Percentiles rank a stretch among this genome's conserved stretches.
Evolutionary conservation across 768 basidiomycete species (phyloP).

Genomic region (Serendipita sp.): DNA sequence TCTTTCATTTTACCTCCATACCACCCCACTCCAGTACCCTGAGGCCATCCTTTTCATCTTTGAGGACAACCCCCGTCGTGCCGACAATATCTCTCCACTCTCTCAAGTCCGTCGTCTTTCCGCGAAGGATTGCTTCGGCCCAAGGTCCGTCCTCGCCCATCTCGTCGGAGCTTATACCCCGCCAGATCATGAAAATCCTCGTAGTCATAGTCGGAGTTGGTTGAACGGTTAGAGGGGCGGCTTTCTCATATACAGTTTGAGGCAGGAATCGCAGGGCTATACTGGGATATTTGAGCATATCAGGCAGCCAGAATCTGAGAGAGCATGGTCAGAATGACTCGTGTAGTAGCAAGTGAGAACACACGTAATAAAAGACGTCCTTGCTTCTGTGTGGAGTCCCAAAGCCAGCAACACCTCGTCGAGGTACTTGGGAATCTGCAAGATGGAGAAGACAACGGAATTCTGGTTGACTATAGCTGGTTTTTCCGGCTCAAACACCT

Average conservation of each 20-base stretch:
- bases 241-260: slow-evolving; percentile 27
- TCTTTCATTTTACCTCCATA: slow-evolving; percentile 27
- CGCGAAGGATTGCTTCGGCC: slow-evolving; percentile 16
- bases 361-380: slow-evolving; percentile 33
- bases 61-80: slow-evolving; percentile 16
- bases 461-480: neutral
- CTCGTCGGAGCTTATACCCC: slow-evolving; percentile 20
- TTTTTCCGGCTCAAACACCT: slow-evolving; percentile 10
- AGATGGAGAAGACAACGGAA: slow-evolving; percentile 22
- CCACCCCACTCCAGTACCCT: slow-evolving; percentile 35
- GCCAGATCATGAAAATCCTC: slow-evolving; percentile 35
- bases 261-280: slow-evolving; percentile 32
- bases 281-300: slow-evolving; percentile 24
- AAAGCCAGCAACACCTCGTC: slow-evolving; percentile 22
- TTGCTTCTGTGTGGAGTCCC: slow-evolving; percentile 28
- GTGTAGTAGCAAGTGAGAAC: slow-evolving; percentile 2
- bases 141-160: slow-evolving; percentile 17
- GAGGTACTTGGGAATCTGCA: slow-evolving; percentile 20
- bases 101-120: slow-evolving; percentile 15
- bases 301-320: slow-evolving; percentile 33
- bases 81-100: slow-evolving; percentile 22
- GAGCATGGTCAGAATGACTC: neutral
- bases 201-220: slow-evolving; percentile 31
- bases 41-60: slow-evolving; percentile 16
- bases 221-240: slow-evolving; percentile 24